phyloP scores from a whole-genome alignment of 805 yeast genomes.

The Cyberlindnera euphorbiae region DNA sequence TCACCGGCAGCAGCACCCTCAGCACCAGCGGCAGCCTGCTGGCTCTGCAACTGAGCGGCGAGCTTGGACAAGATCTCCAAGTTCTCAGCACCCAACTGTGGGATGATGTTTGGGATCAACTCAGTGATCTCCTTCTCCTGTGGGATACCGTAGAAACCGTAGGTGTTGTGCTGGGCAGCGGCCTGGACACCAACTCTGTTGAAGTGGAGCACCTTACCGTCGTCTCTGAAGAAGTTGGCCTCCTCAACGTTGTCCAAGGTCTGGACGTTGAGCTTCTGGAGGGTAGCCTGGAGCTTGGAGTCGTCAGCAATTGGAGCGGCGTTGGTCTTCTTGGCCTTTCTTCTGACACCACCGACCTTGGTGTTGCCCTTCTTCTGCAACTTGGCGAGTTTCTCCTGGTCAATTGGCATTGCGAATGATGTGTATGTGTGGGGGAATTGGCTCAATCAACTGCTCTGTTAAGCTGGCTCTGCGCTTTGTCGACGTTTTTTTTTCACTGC shows the following conservation, averaged over 20 bases:
- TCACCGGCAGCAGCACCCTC: slow-evolving; percentile 48
- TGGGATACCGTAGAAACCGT: slow-evolving; percentile 91
- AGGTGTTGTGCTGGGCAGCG: slow-evolving; percentile 85
- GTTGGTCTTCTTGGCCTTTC: slow-evolving; percentile 78
- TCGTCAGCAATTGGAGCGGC: slow-evolving; percentile 74
- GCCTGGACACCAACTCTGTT: slow-evolving; percentile 95
- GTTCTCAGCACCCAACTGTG: slow-evolving; percentile 96
- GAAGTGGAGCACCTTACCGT: slow-evolving; percentile 94
- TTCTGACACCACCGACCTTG: slow-evolving; percentile 86
- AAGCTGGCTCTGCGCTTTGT: neutral
- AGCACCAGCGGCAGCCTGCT: slow-evolving; percentile 40
- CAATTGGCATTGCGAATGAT: slow-evolving; percentile 62
- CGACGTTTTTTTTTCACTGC: slow-evolving; percentile 5
- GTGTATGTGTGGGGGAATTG: neutral
- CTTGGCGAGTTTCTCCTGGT: slow-evolving; percentile 91
- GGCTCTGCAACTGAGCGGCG: slow-evolving; percentile 80
- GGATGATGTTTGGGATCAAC: slow-evolving; percentile 88
- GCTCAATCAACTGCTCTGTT: neutral
- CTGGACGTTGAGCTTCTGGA: slow-evolving; percentile 85
- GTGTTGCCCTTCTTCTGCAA: slow-evolving; percentile 79
- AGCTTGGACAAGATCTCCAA: slow-evolving; percentile 81
- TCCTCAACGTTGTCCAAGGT: slow-evolving; percentile 88
- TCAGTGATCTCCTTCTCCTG: slow-evolving; percentile 90
- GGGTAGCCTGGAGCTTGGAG: slow-evolving; percentile 82
- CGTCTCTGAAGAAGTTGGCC: slow-evolving; percentile 96